Percentiles rank a stretch among this genome's conserved stretches.
Evolutionary conservation across 345 rosid species (phyloP).

Genomic region (Kernera saxatilis): DNA sequence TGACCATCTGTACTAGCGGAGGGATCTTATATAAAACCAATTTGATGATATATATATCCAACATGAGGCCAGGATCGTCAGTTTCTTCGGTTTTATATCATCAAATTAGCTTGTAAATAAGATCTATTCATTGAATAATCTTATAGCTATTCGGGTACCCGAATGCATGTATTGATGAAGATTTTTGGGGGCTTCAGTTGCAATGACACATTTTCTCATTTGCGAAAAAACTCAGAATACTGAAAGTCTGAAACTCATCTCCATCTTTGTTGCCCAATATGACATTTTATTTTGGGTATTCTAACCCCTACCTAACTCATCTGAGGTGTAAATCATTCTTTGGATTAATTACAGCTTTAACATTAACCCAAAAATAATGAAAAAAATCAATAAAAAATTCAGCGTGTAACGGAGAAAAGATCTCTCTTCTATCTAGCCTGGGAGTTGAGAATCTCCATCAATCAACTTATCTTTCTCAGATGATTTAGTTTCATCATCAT

Average conservation of each 20-base stretch:
- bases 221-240: too few species aligned
- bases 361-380: neutral
- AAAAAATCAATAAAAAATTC: neutral
- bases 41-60: too few species aligned
- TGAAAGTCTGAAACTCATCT: neutral
- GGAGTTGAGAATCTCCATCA: conserved; percentile 9
- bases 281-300: neutral
- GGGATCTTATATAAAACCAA: too few species aligned
- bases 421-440: neutral
- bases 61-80: too few species aligned
- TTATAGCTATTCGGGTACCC: too few species aligned
- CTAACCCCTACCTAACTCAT: neutral
- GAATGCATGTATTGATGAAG: too few species aligned
- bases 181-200: too few species aligned
- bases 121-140: too few species aligned
- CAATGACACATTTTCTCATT: too few species aligned
- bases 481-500: conserved; percentile 35
- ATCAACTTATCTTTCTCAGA: conserved; percentile 21
- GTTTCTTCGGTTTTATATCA: too few species aligned
- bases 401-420: neutral
- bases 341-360: conserved; percentile 7
- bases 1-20: too few species aligned
- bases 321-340: neutral
- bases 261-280: neutral
- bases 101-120: too few species aligned